These are phyloP conservation scores for Citrus sinensis DNA, from an alignment of 345 rosid genomes.

Conservation along the genomic window DVS_A1.0 CM039162.1:22355501-22356000, in stretches of 20 bases:
- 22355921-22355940: conserved; percentile 44
- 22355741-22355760: conserved; percentile 67
- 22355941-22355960: background rate
- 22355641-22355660: conserved; percentile 26
- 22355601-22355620: background rate
- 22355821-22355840: background rate
- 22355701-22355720: conserved; percentile 48
- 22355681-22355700: conserved; percentile 48
- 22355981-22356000: too few relatives aligned
- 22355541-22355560: background rate
- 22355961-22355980: background rate
- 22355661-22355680: conserved; percentile 58
- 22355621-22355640: conserved; percentile 2
- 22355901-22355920: conserved; percentile 55
- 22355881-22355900: conserved; percentile 50
- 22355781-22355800: conserved; percentile 35
- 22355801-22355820: background rate
- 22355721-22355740: conserved; percentile 32
- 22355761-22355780: conserved; percentile 33
- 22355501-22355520: background rate
- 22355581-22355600: too few relatives aligned
- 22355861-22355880: background rate
- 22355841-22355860: background rate
- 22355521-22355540: background rate
- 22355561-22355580: background rate